These are phyloP conservation scores for Multifurca ochricompacta DNA, from an alignment of 768 basidiomycete species.

Conservation along the genomic window DNA sequence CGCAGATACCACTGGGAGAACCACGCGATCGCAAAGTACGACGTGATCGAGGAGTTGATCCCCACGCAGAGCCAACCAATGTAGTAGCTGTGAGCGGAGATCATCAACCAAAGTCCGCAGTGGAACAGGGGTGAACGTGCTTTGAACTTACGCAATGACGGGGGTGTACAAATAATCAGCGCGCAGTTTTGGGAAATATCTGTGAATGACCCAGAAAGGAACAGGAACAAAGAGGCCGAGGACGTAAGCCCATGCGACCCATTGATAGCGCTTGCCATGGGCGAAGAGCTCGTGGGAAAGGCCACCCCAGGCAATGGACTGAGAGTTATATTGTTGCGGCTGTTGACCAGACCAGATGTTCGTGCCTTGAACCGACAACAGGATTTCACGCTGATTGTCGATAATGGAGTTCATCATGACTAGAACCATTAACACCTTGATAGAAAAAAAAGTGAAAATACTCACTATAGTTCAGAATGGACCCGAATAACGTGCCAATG, in stretches of 20 bases:
- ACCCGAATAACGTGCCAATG: conserved; percentile 41
- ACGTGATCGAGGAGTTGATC: conserved; percentile 39
- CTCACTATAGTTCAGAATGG: conserved; percentile 30
- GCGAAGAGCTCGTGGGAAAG: conserved; percentile 19
- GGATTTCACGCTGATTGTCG: conserved; percentile 39
- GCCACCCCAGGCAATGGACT: conserved; percentile 47
- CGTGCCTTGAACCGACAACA: conserved; percentile 49
- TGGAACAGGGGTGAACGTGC: too few species aligned
- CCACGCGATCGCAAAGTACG: conserved; percentile 37
- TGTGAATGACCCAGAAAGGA: conserved; percentile 44
- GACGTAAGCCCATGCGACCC: conserved; percentile 41
- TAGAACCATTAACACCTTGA: conserved; percentile 27
- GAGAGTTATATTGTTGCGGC: conserved; percentile 43
- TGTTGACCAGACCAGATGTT: conserved; percentile 45
- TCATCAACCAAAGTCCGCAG: too few species aligned
- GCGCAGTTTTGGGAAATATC: conserved; percentile 37
- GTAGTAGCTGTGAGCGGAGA: conserved; percentile 32
- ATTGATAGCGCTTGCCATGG: conserved; percentile 32
- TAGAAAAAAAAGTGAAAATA: conserved; percentile 12
- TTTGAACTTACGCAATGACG: conserved; percentile 32
- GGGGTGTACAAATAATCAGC: conserved; percentile 44
- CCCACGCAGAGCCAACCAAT: conserved; percentile 45
- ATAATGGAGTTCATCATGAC: conserved; percentile 57
- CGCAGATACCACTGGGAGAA: conserved; percentile 42
- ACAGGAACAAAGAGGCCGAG: conserved; percentile 44